These are phyloP conservation scores for Trypanosoma rangeli DNA, from an alignment of 208 protist genomes.

Conservation along the genomic window DNA sequence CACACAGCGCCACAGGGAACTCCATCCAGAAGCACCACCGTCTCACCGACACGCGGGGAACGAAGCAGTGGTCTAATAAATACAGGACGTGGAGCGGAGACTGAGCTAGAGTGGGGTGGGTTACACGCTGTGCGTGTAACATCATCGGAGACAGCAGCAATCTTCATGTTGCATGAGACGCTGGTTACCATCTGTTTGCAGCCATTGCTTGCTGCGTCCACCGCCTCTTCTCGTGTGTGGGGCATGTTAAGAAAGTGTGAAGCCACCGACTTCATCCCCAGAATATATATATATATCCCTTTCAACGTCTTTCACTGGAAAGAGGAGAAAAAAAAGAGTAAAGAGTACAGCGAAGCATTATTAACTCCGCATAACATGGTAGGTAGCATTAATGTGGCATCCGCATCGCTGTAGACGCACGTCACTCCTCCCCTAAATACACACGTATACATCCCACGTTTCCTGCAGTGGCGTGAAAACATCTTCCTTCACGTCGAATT, in stretches of 20 bases:
- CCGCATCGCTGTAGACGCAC: too few relatives aligned
- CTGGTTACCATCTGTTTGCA: background rate
- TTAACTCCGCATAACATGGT: too few relatives aligned
- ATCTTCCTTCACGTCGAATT: too few relatives aligned
- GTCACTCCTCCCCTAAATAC: background rate
- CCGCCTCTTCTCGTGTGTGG: background rate
- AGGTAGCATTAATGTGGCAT: too few relatives aligned
- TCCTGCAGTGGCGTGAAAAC: background rate
- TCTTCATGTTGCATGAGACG: background rate
- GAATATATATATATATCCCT: constrained; percentile 15
- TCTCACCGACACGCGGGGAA: constrained; percentile 37
- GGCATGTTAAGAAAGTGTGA: constrained; percentile 23
- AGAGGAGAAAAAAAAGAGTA: background rate
- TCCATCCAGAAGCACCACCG: constrained; percentile 43
- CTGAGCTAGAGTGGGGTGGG: background rate
- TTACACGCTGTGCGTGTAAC: background rate
- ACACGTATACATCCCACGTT: background rate
- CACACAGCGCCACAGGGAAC: constrained; percentile 36
- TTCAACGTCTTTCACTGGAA: constrained; percentile 4
- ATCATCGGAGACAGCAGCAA: background rate
- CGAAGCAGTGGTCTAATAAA: constrained; percentile 15
- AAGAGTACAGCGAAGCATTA: too few relatives aligned
- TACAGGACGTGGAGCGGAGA: constrained; percentile 12
- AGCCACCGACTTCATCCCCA: constrained; percentile 22
- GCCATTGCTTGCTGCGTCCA: background rate